Evolutionary conservation across 2,329 filamentous ascomycete species (phyloP).

Genomic region (Pseudogymnoascus sp.): DNA sequence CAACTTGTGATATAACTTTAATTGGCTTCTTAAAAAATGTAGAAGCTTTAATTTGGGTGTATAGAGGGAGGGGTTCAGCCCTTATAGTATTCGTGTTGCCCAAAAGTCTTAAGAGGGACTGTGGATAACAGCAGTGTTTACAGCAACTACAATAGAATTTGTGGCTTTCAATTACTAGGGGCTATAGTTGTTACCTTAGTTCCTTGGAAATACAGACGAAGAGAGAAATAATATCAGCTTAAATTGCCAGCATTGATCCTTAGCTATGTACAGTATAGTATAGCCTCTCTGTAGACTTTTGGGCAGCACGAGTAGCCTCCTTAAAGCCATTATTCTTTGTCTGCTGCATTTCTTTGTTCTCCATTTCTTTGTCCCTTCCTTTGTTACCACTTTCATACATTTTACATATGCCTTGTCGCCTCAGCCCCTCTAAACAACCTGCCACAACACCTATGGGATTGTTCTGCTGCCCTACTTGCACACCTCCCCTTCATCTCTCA

Average conservation of each 20-base stretch:
- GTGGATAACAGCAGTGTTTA: no score
- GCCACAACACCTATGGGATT: background rate
- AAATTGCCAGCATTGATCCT: no score
- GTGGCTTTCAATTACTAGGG: no score
- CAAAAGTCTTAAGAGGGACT: no score
- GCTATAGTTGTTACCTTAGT: no score
- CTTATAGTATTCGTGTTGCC: no score
- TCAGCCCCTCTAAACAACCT: background rate
- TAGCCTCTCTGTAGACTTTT: no score
- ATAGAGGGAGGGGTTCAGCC: background rate
- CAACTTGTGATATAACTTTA: background rate
- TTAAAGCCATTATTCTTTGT: background rate
- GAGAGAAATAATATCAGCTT: no score
- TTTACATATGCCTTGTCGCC: background rate
- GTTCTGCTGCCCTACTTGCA: background rate
- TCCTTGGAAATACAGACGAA: no score
- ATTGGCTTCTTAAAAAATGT: background rate
- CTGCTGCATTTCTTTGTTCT: background rate
- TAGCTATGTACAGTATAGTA: no score
- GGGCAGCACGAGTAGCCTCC: no score
- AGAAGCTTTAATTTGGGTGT: background rate
- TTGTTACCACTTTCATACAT: background rate
- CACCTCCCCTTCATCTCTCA: background rate
- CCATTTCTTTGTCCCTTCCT: background rate
- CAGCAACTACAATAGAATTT: no score